Conservation (phyloP, 208 protist genomes). For the Acanthamoeba triangularis region DNA sequence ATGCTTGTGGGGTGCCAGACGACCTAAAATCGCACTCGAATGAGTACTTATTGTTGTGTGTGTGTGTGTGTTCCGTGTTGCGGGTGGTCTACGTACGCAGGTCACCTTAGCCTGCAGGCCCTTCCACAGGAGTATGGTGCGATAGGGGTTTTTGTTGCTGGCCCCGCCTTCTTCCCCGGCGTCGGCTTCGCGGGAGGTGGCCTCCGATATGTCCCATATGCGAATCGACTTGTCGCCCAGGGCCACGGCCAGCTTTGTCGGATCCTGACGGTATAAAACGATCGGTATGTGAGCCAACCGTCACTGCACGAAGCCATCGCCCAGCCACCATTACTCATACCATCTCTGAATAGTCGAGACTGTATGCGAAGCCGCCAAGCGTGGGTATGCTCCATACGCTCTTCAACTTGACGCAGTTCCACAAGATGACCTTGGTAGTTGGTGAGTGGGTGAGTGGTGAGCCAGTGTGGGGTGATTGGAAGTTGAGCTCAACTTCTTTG, state of each 20-base stretch:
- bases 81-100: conserved; percentile 16
- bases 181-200: conserved; percentile 9
- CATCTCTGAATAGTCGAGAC: conserved; percentile 57
- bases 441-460: no score
- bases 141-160: conserved; percentile 52
- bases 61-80: neutral
- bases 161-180: neutral
- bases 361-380: conserved; percentile 63
- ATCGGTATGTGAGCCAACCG: neutral
- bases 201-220: conserved; percentile 56
- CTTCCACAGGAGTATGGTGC: conserved; percentile 52
- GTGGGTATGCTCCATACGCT: conserved; percentile 66
- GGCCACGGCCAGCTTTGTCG: conserved; percentile 51
- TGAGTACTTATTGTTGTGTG: neutral
- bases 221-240: conserved; percentile 57
- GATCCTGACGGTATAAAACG: neutral
- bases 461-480: no score
- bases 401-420: conserved; percentile 67
- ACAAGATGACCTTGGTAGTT: no score
- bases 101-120: conserved; percentile 58
- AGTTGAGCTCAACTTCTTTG: neutral
- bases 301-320: neutral
- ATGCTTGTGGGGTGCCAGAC: conserved; percentile 21
- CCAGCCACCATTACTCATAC: neutral
- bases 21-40: neutral